These are phyloP conservation scores for Ceratonia siliqua DNA, from an alignment of 306 rosid genomes.

Conservation along the genomic window DNA sequence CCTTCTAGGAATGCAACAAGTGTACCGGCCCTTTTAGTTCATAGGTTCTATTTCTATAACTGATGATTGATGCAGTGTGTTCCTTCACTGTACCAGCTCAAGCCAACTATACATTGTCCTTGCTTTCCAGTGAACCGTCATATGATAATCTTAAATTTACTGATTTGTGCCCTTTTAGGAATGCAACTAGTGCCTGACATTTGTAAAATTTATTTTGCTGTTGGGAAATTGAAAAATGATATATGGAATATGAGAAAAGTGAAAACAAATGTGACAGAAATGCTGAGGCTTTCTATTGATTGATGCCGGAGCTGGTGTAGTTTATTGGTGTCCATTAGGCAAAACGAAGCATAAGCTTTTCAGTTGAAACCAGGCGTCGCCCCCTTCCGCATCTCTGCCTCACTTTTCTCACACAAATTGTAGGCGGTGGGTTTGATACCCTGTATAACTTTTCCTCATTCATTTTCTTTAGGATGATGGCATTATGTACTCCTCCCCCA, in stretches of 20 bases:
- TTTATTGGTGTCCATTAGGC: not conserved
- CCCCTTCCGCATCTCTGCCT: not conserved
- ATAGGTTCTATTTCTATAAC: not conserved
- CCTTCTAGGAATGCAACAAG: not conserved
- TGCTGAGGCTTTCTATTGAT: not conserved
- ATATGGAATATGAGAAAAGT: not conserved
- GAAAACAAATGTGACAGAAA: not conserved
- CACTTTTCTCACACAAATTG: not conserved
- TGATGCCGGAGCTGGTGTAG: slow-evolving; percentile 14
- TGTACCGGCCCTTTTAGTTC: slow-evolving; percentile 7
- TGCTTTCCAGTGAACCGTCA: not conserved
- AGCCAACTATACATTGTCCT: not conserved
- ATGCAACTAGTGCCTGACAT: not conserved
- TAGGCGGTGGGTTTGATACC: not conserved
- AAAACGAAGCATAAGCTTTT: not conserved
- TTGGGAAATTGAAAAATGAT: not conserved
- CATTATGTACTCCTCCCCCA: not conserved
- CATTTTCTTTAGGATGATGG: not conserved
- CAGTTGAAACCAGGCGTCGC: not conserved
- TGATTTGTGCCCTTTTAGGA: no score
- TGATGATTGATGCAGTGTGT: not conserved
- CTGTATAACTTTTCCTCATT: not conserved
- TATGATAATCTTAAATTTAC: not conserved
- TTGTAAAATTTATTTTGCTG: slow-evolving; percentile 10
- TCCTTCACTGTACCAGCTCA: not conserved